Percentiles rank a stretch among this genome's conserved stretches.
Conservation (phyloP, 2,329 filamentous ascomycete genomes). For the Apiospora rasikravindrae region DNA sequence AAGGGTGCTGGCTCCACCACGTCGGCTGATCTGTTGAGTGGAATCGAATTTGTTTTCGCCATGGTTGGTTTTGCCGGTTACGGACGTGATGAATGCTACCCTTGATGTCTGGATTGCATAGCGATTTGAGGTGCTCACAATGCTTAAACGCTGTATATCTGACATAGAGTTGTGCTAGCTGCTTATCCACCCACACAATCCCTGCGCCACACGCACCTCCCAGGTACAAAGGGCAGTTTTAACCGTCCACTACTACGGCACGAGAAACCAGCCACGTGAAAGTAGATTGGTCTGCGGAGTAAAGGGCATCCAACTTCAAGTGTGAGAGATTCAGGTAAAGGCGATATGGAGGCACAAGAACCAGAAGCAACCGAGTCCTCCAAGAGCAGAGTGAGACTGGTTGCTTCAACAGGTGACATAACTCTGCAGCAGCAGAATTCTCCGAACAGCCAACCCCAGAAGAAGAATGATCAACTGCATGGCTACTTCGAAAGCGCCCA, state of each 20-base stretch:
- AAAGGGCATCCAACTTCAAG: not conserved
- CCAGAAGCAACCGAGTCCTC: not conserved
- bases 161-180: not conserved
- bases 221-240: not conserved
- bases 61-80: slow-evolving; percentile 4
- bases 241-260: not conserved
- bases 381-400: slow-evolving; percentile 32
- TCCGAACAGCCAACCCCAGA: slow-evolving; percentile 11
- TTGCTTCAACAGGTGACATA: slow-evolving; percentile 39
- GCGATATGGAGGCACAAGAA: slow-evolving; percentile 5
- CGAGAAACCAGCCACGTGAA: not conserved
- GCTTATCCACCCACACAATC: not conserved
- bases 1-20: not conserved
- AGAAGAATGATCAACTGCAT: slow-evolving; percentile 24
- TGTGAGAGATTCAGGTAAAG: too few species aligned
- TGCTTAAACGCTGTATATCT: too few species aligned
- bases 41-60: slow-evolving; percentile 10
- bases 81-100: not conserved
- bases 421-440: slow-evolving; percentile 21
- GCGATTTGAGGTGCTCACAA: not conserved
- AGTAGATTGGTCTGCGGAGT: not conserved
- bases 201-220: not conserved
- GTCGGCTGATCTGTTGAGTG: slow-evolving; percentile 8
- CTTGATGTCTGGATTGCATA: not conserved
- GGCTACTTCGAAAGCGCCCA: slow-evolving; percentile 48